These are phyloP conservation scores for Aurantiochytrium sp. DNA, from an alignment of 108 stramenopile species.

Conservation along the genomic window DNA sequence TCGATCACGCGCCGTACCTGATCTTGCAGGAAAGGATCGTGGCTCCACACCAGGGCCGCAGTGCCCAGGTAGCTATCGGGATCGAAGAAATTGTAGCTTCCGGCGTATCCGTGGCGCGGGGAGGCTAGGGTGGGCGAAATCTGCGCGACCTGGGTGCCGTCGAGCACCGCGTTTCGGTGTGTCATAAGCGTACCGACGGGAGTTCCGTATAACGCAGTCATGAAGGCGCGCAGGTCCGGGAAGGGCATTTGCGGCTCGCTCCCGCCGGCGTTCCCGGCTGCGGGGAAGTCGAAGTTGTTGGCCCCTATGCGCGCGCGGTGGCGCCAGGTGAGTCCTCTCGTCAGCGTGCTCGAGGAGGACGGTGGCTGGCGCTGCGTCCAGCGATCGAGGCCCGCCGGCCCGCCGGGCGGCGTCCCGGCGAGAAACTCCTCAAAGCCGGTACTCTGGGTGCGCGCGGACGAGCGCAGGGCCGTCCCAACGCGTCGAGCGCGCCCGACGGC, in stretches of 20 bases:
- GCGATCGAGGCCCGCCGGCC: neutral
- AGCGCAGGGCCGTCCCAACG: neutral
- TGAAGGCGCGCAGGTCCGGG: neutral
- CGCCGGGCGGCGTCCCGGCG: neutral
- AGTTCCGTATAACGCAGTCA: constrained; percentile 28
- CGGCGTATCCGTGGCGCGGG: constrained; percentile 38
- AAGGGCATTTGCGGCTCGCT: neutral
- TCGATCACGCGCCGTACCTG: constrained; percentile 36
- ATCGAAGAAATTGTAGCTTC: constrained; percentile 44
- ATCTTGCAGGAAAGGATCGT: constrained; percentile 32
- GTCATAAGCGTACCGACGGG: constrained; percentile 34
- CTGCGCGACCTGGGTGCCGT: neutral
- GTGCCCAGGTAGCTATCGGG: constrained; percentile 43
- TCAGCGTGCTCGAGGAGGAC: neutral
- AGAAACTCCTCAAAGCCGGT: neutral
- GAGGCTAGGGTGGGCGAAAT: constrained; percentile 41
- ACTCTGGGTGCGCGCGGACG: neutral
- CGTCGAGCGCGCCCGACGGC: too few relatives aligned
- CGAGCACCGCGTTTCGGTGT: neutral
- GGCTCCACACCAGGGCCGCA: constrained; percentile 39
- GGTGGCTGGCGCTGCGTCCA: neutral
- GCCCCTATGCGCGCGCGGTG: neutral
- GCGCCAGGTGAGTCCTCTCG: neutral
- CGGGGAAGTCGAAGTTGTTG: constrained; percentile 22
- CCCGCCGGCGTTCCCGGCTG: neutral